Base-by-base conservation (phyloP, 345 rosid species). In the Lumnitzera littorea region DNA sequence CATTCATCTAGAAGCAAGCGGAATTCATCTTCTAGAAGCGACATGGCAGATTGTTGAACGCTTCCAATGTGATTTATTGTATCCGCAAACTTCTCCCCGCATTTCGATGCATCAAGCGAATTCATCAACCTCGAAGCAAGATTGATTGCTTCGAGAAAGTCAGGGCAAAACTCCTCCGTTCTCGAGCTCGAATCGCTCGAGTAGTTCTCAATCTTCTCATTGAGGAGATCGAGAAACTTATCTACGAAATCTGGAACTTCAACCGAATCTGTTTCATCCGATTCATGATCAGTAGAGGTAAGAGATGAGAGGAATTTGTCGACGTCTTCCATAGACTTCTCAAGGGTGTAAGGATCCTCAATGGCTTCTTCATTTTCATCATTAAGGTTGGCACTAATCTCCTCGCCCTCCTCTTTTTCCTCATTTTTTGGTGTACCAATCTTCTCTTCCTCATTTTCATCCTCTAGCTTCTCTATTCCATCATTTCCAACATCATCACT, bases 1-100 rank as follows among this genome's bases (percentile, higher is more conserved):
- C 24, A 47, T 27, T 81, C 87, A 64, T 80, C 86, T 17, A 84
- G 62, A 24, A 78, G 66, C 48, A 53, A 23, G 71, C 91, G 81
- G 69, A 91, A 84, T 57, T 89, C 88, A 9, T 84, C 92, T 67
- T 89, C 96, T 70, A 89, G 68, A 70, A 67, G 75, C n/a, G 80
- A 67, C 98, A 89, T 82, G 9, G 82, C 94, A n/a, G 78, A 84
- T 11, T 87, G 94, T 8, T 89, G 87, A 48, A 82, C 72, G 0
- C 68, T 64, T 13, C 83, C 89, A 2, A 84, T 72, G 25, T 83
- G 86, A 53, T 87, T 87, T 51, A 76, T 63, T 52, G 87, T 46
- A 14, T 60, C 49, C 5, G 69, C 76, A 7, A 62, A 70, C 5
- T 57, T 71, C 12, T 75, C 70, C 65, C 76, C 82, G 1, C 83